Evolutionary conservation across 176 grass and related monocot genomes (phyloP), one percentile per base, ranked within the genome.

Genomic region (Raddia guianensis): DNA sequence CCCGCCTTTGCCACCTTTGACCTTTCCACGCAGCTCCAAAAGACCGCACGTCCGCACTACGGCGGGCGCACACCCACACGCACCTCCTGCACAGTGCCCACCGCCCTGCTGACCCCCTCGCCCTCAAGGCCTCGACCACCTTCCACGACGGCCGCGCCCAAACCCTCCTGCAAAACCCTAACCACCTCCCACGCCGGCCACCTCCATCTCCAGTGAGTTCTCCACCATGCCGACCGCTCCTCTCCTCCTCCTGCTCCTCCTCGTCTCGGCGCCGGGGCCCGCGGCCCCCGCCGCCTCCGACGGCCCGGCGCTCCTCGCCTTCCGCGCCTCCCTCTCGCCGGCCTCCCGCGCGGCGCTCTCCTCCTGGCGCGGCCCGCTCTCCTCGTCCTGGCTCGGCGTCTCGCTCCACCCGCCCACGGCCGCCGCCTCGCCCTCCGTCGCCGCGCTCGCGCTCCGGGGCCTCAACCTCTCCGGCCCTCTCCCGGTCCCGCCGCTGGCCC

Each of bases 81-180:
- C 37, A 40, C 37, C 4, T 40, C 4, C 37, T 40, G 58, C 5
- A 5, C 49, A 10, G 2, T 53, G 3, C 64, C 57, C 11, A 11
- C 82, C 21, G 27, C 27, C 27, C 27, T n/a, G n/a, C n/a, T n/a
- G n/a, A n/a, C n/a, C n/a, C n/a, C n/a, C n/a, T n/a, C n/a, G n/a
- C n/a, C n/a, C n/a, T n/a, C n/a, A n/a, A n/a, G n/a, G n/a, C n/a
- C n/a, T 40, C 74, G 87, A 69, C 71, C 89, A 60, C 79, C 89
- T 49, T 58, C 20, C 81, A 84, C 68, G 88, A 81, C 48, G 68
- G 82, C 88, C 78, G 47, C 83, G 92, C 45, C 76, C 94, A 54
- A 84, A 90, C 70, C 94, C 88, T 63, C 94, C 88, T 63, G 82
- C 78, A 77, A 86, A 89, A 90, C 78, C 88, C 83, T 86, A 90